A percentile compares a stretch with the other conserved stretches of the same genome.
phyloP scores from a whole-genome alignment of 23 red algal genomes.

The Gracilariopsis chorda region DNA sequence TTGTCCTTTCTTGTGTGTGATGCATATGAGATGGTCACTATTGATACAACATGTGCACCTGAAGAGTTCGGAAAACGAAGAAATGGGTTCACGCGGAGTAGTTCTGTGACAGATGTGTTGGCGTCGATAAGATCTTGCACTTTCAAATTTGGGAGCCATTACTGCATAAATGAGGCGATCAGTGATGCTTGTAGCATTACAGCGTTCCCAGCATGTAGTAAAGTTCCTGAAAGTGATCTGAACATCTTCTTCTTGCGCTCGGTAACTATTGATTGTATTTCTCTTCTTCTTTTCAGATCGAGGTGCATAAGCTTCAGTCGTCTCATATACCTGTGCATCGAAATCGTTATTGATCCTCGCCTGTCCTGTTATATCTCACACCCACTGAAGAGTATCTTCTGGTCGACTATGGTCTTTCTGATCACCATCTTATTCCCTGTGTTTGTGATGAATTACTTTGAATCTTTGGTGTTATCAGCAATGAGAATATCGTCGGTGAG shows the following conservation, averaged over 20 bases:
- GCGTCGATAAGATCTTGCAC: not conserved
- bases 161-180: not conserved
- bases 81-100: not conserved
- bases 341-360: not conserved
- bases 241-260: not conserved
- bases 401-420: not conserved
- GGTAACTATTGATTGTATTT: not conserved
- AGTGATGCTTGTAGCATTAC: not conserved
- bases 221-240: not conserved
- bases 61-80: not conserved
- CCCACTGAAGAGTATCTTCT: not conserved
- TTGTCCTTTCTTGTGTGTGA: slow-evolving; percentile 8
- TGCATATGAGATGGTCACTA: not conserved
- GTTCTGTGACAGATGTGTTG: not conserved
- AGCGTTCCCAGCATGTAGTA: not conserved
- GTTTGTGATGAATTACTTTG: not conserved
- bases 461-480: not conserved
- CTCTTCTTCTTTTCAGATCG: not conserved
- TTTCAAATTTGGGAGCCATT: not conserved
- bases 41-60: not conserved
- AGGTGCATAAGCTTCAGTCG: not conserved
- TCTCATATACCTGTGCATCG: not conserved
- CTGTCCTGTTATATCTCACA: not conserved
- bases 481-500: not conserved
- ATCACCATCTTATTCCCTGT: not conserved